phyloP scores from a whole-genome alignment of 2,329 filamentous ascomycete species.

The Paracamarosporium sp. region DNA sequence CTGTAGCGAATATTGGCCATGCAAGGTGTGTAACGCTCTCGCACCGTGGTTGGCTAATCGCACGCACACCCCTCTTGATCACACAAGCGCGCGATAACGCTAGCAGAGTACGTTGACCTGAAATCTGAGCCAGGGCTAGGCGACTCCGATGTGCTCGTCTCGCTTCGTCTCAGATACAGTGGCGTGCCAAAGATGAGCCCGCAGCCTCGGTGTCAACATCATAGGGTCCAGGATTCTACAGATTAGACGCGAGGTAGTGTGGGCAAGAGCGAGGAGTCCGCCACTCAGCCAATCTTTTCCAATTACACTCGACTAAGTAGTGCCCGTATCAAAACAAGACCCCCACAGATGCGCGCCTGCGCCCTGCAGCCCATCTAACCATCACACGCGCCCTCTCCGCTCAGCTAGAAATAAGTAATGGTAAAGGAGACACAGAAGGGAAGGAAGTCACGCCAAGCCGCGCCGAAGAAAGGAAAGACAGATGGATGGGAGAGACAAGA shows the following conservation, averaged over 20 bases:
- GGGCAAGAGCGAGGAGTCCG: constrained; percentile 8
- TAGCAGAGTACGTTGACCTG: background rate
- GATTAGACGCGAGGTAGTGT: background rate
- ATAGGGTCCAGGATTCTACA: background rate
- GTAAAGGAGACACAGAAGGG: constrained; percentile 19
- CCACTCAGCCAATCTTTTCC: constrained; percentile 31
- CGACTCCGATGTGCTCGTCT: background rate
- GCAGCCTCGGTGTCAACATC: no score
- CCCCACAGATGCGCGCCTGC: constrained; percentile 24
- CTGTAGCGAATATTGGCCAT: background rate
- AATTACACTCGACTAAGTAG: constrained; percentile 30
- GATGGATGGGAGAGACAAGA: constrained; percentile 20
- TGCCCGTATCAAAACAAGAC: constrained; percentile 21
- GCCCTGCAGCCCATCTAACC: constrained; percentile 33
- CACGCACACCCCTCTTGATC: background rate
- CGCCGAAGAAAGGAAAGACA: constrained; percentile 21
- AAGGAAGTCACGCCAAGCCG: constrained; percentile 23
- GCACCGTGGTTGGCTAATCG: constrained; percentile 1
- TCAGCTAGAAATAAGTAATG: constrained; percentile 21
- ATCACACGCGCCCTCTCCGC: constrained; percentile 17
- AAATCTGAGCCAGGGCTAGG: background rate
- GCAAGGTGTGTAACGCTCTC: constrained; percentile 3
- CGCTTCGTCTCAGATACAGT: background rate
- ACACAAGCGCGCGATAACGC: background rate
- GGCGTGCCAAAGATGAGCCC: no score